Base-by-base conservation (phyloP, 1,284 basidiomycete species). In the Melampsora larici-populina region DNA sequence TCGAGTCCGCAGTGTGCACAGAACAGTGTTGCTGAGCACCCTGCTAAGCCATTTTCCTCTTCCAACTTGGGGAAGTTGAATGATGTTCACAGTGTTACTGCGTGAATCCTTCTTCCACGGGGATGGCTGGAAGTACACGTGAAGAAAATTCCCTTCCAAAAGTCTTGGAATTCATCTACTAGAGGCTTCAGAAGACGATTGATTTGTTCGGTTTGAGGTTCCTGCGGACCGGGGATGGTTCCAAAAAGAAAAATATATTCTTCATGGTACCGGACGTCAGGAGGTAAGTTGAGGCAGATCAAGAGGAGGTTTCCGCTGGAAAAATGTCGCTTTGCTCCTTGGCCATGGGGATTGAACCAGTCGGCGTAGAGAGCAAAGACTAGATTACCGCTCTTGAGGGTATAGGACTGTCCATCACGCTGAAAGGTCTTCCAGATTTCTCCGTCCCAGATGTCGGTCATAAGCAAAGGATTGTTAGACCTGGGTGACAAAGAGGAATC, bases 161-260 rank as follows among this genome's bases (percentile, higher is more conserved):
- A 64, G 6, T 29, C n/a, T 29, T 64, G 18, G 6, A 70, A 24
- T 17, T 82, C 81, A 66, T 84, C 81, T 1, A 86, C 81, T 13
- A 87, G 65, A 0, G 84, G 85, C 1, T 74, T 70, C 0, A 86
- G 68, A 68, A 83, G 83, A 63, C 84, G 80, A 73, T 86, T 86
- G 9, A 86, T 80, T 17, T 78, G 63, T 43, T 82, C 78, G 0
- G 6, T 21, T 7, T 64, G 29, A 29, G 62, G 18, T 17, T 29
- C 29, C 8, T 64, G 36, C 17, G 62, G 62, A 18, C 62, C 62
- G 17, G 62, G 62, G 26, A 36, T 64, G 13, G 36, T 26, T 31
- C 62, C 62, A 67, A 40, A 36, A n/a, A 43, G 29, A 40, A 9
- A 33, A 17, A 43, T 70, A 43, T 51, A 49, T 31, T 17, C n/a